Evolutionary conservation across 2,329 filamentous ascomycete genomes (phyloP).

Genomic region (Aspergillus pseudoterreus): DNA sequence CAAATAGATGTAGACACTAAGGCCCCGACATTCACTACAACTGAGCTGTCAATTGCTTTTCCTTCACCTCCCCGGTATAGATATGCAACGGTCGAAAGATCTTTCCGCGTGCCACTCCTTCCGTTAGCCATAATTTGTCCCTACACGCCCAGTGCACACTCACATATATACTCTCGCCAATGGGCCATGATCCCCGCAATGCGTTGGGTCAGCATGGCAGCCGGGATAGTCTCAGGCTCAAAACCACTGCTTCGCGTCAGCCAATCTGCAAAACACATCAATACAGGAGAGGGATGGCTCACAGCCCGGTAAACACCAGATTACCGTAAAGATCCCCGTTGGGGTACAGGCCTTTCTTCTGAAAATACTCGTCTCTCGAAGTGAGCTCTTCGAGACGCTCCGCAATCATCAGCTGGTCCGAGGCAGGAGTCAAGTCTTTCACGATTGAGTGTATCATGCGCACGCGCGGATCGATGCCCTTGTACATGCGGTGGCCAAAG

Average conservation of each 20-base stretch:
- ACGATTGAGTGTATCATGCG: slow-evolving; percentile 22
- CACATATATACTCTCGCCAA: slow-evolving; percentile 32
- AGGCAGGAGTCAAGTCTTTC: slow-evolving; percentile 13
- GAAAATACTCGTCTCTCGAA: slow-evolving; percentile 25
- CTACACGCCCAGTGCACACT: neutral
- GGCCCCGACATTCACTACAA: too few relatives aligned
- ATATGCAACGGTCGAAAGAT: too few relatives aligned
- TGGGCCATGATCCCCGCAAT: slow-evolving; percentile 32
- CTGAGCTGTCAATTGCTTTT: too few relatives aligned
- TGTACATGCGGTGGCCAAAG: slow-evolving; percentile 31
- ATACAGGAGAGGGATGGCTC: slow-evolving; percentile 2
- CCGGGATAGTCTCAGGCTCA: slow-evolving; percentile 26
- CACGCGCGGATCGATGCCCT: slow-evolving; percentile 26
- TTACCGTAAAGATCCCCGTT: slow-evolving; percentile 47
- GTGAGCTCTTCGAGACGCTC: slow-evolving; percentile 23
- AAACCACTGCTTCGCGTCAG: slow-evolving; percentile 18
- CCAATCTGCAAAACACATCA: neutral
- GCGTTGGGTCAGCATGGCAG: slow-evolving; percentile 27
- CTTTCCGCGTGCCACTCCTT: too few relatives aligned
- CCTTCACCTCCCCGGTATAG: too few relatives aligned
- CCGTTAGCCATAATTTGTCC: too few relatives aligned
- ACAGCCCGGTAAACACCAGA: slow-evolving; percentile 43
- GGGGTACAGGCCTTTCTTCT: slow-evolving; percentile 30
- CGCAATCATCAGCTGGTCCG: slow-evolving; percentile 21
- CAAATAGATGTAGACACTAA: too few relatives aligned